These are phyloP conservation scores for Pythium periplocum DNA, from an alignment of 352 stramenopile genomes.

Conservation along the genomic window DNA sequence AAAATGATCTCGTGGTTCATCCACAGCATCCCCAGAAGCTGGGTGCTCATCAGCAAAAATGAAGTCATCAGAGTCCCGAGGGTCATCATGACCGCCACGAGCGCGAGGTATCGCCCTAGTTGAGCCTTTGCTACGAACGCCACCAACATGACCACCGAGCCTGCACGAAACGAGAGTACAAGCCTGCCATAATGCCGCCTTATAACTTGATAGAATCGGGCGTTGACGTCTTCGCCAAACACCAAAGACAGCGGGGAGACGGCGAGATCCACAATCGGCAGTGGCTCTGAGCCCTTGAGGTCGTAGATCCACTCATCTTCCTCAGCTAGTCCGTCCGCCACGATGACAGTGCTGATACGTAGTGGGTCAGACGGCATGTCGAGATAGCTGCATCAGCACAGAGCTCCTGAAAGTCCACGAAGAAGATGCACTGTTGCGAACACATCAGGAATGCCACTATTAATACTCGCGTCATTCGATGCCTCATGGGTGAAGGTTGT, in stretches of 20 bases:
- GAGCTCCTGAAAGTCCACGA: too few species aligned
- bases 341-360: too few species aligned
- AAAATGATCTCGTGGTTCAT: constrained; percentile 5
- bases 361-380: too few species aligned
- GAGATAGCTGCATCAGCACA: too few species aligned
- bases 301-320: too few species aligned
- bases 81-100: not conserved
- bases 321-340: too few species aligned
- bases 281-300: constrained; percentile 1
- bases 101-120: not conserved
- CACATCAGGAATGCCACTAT: too few species aligned
- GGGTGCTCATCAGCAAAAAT: constrained; percentile 9
- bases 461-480: too few species aligned
- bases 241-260: not conserved
- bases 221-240: not conserved
- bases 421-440: too few species aligned
- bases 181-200: constrained; percentile 6
- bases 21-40: constrained; percentile 1
- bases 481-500: too few species aligned
- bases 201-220: constrained; percentile 2
- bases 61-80: constrained; percentile 1
- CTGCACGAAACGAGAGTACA: constrained; percentile 6
- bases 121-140: not conserved
- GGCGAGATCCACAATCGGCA: constrained; percentile 7
- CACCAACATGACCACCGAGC: not conserved